Evolutionary conservation across 768 basidiomycete species (phyloP).

Genomic region (Myochromella boudieri): DNA sequence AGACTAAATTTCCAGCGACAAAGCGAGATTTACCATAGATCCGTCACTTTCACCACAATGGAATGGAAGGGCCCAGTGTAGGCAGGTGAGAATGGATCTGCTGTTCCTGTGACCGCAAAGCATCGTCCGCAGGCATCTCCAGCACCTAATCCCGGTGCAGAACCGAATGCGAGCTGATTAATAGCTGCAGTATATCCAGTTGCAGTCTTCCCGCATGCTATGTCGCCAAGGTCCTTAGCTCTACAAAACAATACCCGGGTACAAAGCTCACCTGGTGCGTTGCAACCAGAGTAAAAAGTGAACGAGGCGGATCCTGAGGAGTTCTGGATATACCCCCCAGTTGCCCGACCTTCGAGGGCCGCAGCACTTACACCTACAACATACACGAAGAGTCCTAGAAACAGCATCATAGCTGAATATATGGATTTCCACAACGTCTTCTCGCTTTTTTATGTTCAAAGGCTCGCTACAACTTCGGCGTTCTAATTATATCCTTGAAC

Average conservation of each 20-base stretch:
- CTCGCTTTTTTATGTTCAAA: slow-evolving; percentile 8
- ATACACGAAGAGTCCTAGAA: slow-evolving; percentile 20
- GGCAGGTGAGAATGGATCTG: slow-evolving; percentile 51
- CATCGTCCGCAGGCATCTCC: slow-evolving; percentile 66
- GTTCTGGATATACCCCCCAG: slow-evolving; percentile 54
- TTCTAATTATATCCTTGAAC: not conserved
- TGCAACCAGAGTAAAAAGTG: slow-evolving; percentile 54
- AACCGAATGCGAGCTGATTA: slow-evolving; percentile 56
- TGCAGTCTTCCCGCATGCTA: slow-evolving; percentile 54
- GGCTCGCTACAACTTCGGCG: slow-evolving; percentile 18
- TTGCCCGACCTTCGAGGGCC: slow-evolving; percentile 32
- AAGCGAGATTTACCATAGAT: slow-evolving; percentile 33
- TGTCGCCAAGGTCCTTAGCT: slow-evolving; percentile 4
- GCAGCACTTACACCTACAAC: slow-evolving; percentile 22
- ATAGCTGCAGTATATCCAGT: slow-evolving; percentile 56
- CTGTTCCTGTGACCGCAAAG: slow-evolving; percentile 49
- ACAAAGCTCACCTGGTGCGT: slow-evolving; percentile 37
- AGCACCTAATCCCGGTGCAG: slow-evolving; percentile 45
- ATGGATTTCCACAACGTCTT: not conserved
- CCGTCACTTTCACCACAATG: slow-evolving; percentile 54
- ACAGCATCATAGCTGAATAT: slow-evolving; percentile 18
- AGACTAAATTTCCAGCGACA: not conserved
- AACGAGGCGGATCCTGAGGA: slow-evolving; percentile 56
- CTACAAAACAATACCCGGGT: not conserved
- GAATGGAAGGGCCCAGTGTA: slow-evolving; percentile 51